These are phyloP conservation scores for Phlebiopsis gigantea DNA, from an alignment of 768 basidiomycete genomes.

Conservation along the genomic window DNA sequence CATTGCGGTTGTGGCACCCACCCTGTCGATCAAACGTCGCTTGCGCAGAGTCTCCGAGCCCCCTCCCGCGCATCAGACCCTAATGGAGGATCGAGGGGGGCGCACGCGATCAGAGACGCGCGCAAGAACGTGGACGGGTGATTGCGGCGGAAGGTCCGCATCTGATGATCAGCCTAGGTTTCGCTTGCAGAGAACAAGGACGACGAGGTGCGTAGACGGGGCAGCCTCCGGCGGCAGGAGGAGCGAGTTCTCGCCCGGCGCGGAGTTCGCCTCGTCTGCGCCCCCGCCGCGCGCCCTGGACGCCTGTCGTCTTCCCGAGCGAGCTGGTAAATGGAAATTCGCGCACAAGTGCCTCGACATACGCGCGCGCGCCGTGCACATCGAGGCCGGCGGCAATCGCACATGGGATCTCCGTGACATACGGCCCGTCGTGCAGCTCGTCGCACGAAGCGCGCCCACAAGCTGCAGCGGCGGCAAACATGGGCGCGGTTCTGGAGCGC, in stretches of 20 bases:
- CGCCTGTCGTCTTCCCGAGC: neutral
- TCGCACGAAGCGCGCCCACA: neutral
- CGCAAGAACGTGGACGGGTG: neutral
- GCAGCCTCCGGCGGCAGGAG: neutral
- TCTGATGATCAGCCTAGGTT: neutral
- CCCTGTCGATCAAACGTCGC: neutral
- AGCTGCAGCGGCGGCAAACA: neutral
- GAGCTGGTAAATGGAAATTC: neutral
- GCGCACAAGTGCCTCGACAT: too few species aligned
- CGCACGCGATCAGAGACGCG: neutral
- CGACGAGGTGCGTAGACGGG: too few species aligned
- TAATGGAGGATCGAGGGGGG: neutral
- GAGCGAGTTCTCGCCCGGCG: neutral
- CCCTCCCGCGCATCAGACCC: neutral
- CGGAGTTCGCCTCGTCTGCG: neutral
- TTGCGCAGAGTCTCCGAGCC: neutral
- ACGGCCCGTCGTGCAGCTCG: neutral
- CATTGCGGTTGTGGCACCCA: neutral
- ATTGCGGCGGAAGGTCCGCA: neutral
- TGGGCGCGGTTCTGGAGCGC: neutral
- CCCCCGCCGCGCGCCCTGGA: neutral
- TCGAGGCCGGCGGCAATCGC: neutral
- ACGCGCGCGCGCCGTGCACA: too few species aligned
- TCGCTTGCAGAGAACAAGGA: neutral
- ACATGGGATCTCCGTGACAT: neutral